These are phyloP conservation scores for Yamadazyma takamatsuzukensis DNA, from an alignment of 805 yeast genomes.

Conservation along the genomic window DNA sequence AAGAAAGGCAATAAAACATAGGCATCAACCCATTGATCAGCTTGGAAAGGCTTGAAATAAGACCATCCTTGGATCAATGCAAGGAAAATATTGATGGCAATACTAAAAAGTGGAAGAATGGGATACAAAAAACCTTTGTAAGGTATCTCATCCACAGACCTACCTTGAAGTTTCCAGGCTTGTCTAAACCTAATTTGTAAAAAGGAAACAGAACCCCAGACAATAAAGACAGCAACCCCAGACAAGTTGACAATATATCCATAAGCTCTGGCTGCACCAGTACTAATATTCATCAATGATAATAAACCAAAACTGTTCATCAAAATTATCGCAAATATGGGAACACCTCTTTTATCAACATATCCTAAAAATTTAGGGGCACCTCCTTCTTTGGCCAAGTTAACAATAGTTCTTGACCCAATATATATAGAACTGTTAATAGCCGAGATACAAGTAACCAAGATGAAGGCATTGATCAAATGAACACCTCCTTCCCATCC, in stretches of 20 bases:
- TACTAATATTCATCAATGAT: slow-evolving; percentile 50
- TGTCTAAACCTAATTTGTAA: slow-evolving; percentile 55
- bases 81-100: slow-evolving; percentile 47
- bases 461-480: slow-evolving; percentile 55
- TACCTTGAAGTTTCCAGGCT: slow-evolving; percentile 37
- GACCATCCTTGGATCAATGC: slow-evolving; percentile 68
- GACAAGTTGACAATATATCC: slow-evolving; percentile 57
- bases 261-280: slow-evolving; percentile 62
- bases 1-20: slow-evolving; percentile 62
- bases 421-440: slow-evolving; percentile 67
- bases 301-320: slow-evolving; percentile 54
- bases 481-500: slow-evolving; percentile 46
- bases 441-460: slow-evolving; percentile 63
- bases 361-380: slow-evolving; percentile 55
- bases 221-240: slow-evolving; percentile 66
- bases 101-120: slow-evolving; percentile 44
- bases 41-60: slow-evolving; percentile 53
- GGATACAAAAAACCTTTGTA: slow-evolving; percentile 47
- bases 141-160: slow-evolving; percentile 30
- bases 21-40: slow-evolving; percentile 47
- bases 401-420: slow-evolving; percentile 65
- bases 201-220: slow-evolving; percentile 59
- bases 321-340: slow-evolving; percentile 53
- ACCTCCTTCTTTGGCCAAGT: slow-evolving; percentile 56
- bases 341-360: slow-evolving; percentile 58